phyloP scores from a whole-genome alignment of 768 basidiomycete species.

The Lyophyllum atratum region DNA sequence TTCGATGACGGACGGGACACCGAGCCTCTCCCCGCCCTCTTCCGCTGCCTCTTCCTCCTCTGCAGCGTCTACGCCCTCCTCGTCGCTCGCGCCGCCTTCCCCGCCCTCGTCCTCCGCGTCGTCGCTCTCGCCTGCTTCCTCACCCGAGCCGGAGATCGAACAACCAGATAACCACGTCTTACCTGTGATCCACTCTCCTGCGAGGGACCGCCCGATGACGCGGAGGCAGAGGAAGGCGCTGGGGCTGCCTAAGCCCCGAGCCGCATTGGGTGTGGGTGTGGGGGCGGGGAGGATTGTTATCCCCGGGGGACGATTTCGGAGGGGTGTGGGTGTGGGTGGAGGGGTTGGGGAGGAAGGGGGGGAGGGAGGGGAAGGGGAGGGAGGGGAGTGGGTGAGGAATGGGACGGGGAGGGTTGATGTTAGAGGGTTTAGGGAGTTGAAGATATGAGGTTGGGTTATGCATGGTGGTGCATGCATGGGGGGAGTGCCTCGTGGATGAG shows the following conservation, averaged over 20 bases:
- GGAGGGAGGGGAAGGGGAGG: slow-evolving; percentile 28
- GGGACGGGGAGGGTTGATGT: slow-evolving; percentile 76
- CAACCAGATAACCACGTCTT: not conserved
- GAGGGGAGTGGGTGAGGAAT: slow-evolving; percentile 59
- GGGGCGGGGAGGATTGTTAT: slow-evolving; percentile 68
- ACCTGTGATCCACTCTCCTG: not conserved
- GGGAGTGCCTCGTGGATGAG: too few relatives aligned
- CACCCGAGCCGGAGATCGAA: slow-evolving; percentile 20
- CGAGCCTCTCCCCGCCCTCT: slow-evolving; percentile 9
- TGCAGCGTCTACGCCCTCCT: slow-evolving; percentile 27
- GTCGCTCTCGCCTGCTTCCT: slow-evolving; percentile 1
- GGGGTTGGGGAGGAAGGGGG: slow-evolving; percentile 28
- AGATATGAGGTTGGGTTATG: slow-evolving; percentile 42
- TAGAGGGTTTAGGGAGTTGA: slow-evolving; percentile 75
- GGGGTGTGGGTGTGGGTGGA: slow-evolving; percentile 17
- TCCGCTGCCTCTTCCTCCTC: slow-evolving; percentile 12
- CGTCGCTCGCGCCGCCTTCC: slow-evolving; percentile 22
- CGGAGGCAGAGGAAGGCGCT: slow-evolving; percentile 69
- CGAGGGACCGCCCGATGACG: slow-evolving; percentile 52
- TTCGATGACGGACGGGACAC: slow-evolving; percentile 8
- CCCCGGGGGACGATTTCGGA: slow-evolving; percentile 56
- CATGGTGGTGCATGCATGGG: too few relatives aligned
- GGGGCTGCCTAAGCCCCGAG: slow-evolving; percentile 60
- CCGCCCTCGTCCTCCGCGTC: slow-evolving; percentile 19
- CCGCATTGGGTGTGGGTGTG: slow-evolving; percentile 26